Evolutionary conservation across 2,329 filamentous ascomycete genomes (phyloP).

Genomic region (Xylariales sp.): DNA sequence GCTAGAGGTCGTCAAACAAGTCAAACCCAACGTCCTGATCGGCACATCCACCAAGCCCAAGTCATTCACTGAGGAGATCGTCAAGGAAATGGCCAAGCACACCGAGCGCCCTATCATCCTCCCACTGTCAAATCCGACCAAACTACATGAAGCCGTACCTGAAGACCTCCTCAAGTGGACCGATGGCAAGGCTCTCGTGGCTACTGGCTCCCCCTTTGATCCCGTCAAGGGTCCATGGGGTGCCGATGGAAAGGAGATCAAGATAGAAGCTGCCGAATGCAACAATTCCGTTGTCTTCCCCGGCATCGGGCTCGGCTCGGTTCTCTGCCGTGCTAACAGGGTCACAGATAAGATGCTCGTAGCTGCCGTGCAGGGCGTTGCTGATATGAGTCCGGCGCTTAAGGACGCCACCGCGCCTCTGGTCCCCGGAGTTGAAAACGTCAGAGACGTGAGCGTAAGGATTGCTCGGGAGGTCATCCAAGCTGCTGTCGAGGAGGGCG

Average conservation of each 20-base stretch:
- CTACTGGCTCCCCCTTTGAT: constrained; percentile 78
- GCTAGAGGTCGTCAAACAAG: constrained; percentile 60
- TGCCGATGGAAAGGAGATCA: constrained; percentile 36
- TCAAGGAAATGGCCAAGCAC: constrained; percentile 71
- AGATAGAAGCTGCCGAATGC: constrained; percentile 65
- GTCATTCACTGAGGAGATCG: constrained; percentile 69
- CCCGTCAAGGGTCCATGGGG: constrained; percentile 62
- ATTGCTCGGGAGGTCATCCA: constrained; percentile 74
- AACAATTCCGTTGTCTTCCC: constrained; percentile 87
- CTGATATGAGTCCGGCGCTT: constrained; percentile 66
- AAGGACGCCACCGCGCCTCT: constrained; percentile 59
- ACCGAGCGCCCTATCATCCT: constrained; percentile 71
- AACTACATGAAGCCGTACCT: constrained; percentile 76
- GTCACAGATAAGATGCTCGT: constrained; percentile 78
- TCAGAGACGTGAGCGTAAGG: constrained; percentile 69
- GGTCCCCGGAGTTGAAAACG: constrained; percentile 70
- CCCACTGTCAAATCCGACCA: constrained; percentile 80
- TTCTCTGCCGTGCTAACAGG: constrained; percentile 63
- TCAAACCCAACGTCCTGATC: constrained; percentile 77
- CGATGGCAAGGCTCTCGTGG: constrained; percentile 69
- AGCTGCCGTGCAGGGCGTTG: constrained; percentile 69
- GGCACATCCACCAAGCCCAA: constrained; percentile 77
- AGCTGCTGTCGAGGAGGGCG: constrained; percentile 62
- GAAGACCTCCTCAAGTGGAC: constrained; percentile 76
- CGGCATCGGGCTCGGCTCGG: constrained; percentile 74